A percentile compares a stretch with the other conserved stretches of the same genome.
Evolutionary conservation across 2,329 filamentous ascomycete species (phyloP).

Genomic region (Aspergillus chevalieri): DNA sequence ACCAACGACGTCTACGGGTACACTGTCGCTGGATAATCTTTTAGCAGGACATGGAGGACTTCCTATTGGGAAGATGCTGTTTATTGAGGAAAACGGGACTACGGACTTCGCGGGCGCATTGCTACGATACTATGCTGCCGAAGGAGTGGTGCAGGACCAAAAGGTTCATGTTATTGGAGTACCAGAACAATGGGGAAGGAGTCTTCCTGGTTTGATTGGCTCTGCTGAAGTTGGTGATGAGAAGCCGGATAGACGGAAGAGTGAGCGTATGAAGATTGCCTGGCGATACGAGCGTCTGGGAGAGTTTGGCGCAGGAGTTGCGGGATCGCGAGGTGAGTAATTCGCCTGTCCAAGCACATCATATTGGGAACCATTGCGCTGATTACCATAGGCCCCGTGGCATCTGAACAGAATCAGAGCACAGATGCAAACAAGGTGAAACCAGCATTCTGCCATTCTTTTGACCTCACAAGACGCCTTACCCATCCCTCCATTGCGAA

Average conservation of each 20-base stretch:
- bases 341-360: neutral
- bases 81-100: constrained; percentile 83
- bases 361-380: constrained; percentile 5
- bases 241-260: constrained; percentile 36
- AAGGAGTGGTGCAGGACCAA: constrained; percentile 88
- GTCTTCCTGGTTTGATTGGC: constrained; percentile 67
- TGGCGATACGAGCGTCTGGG: constrained; percentile 91
- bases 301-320: constrained; percentile 55
- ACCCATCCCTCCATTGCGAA: constrained; percentile 48
- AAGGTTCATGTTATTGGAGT: constrained; percentile 78
- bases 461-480: constrained; percentile 64
- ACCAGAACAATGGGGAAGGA: constrained; percentile 71
- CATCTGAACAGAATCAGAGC: constrained; percentile 39
- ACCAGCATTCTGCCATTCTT: constrained; percentile 62
- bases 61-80: constrained; percentile 69
- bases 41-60: constrained; percentile 83
- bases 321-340: constrained; percentile 56
- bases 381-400: constrained; percentile 21
- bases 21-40: constrained; percentile 73
- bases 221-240: constrained; percentile 43
- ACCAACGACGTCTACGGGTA: constrained; percentile 84
- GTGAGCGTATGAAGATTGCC: constrained; percentile 95
- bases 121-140: constrained; percentile 82
- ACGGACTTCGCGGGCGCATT: constrained; percentile 88
- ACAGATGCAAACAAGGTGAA: constrained; percentile 20